A percentile compares a stretch with the other conserved stretches of the same genome.
Conservation (phyloP, 192 early-diverging fungal species). For the Coemansia sp. region DNA sequence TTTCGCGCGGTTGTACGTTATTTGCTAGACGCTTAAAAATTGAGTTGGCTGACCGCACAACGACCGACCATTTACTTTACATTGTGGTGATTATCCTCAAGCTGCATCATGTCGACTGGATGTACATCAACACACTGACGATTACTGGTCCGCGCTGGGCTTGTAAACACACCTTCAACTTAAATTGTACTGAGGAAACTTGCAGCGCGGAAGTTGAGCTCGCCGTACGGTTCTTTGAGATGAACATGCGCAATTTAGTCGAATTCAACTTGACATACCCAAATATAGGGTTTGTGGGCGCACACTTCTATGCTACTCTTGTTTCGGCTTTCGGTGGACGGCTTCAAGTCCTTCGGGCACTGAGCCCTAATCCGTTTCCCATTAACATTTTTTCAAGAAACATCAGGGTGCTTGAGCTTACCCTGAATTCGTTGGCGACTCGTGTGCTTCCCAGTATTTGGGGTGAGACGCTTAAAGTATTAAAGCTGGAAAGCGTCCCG, state of each 20-base stretch:
- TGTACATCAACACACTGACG: not conserved
- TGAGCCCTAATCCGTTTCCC: not conserved
- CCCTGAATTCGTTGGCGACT: not conserved
- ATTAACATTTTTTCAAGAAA: not conserved
- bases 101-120: not conserved
- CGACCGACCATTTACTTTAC: not conserved
- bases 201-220: not conserved
- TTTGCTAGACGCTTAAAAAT: not conserved
- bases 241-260: not conserved
- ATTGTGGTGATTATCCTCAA: not conserved
- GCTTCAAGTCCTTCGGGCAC: not conserved
- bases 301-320: not conserved
- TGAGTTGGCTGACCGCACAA: not conserved
- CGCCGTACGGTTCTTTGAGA: not conserved
- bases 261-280: not conserved
- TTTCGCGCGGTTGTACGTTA: not conserved
- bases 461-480: not conserved
- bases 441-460: not conserved
- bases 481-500: not conserved
- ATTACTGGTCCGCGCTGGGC: not conserved
- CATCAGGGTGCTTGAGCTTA: not conserved
- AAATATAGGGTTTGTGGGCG: not conserved
- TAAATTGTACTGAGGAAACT: too few relatives aligned
- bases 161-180: too few relatives aligned
- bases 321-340: not conserved